These are phyloP conservation scores for Capronia coronata DNA, from an alignment of 2,329 filamentous ascomycete genomes.

Conservation along the genomic window DNA sequence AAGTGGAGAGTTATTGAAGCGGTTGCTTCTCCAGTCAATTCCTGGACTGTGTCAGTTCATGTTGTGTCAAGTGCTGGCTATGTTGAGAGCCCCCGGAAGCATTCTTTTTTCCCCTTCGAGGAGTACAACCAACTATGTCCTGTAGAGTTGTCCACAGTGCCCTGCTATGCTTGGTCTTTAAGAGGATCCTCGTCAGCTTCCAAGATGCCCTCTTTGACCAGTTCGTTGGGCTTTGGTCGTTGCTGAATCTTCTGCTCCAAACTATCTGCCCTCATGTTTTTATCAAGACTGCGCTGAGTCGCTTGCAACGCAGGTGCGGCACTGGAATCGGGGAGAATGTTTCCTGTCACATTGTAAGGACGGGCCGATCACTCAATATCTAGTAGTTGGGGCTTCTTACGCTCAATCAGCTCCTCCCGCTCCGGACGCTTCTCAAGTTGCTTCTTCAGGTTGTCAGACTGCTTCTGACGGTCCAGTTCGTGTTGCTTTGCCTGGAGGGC, in stretches of 20 bases:
- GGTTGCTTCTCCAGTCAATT: not conserved
- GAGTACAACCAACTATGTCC: not conserved
- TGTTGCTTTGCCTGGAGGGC: slow-evolving; percentile 56
- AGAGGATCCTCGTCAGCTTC: slow-evolving; percentile 53
- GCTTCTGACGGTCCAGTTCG: slow-evolving; percentile 59
- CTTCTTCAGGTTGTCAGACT: slow-evolving; percentile 58
- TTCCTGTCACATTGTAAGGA: slow-evolving; percentile 49
- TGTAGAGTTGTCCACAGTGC: not conserved
- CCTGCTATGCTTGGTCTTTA: slow-evolving; percentile 18
- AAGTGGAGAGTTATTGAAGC: slow-evolving; percentile 32
- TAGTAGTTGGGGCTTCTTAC: slow-evolving; percentile 46
- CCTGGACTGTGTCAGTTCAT: not conserved
- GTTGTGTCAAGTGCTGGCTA: slow-evolving; percentile 22
- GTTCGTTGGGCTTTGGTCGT: slow-evolving; percentile 66
- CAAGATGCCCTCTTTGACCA: slow-evolving; percentile 75
- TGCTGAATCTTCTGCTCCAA: slow-evolving; percentile 80
- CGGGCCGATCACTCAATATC: slow-evolving; percentile 6
- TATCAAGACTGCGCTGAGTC: slow-evolving; percentile 76
- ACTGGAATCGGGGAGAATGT: slow-evolving; percentile 74
- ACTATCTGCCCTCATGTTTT: slow-evolving; percentile 78
- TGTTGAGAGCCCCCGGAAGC: slow-evolving; percentile 26
- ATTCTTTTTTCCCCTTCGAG: slow-evolving; percentile 8
- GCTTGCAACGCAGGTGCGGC: slow-evolving; percentile 74
- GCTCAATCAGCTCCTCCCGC: slow-evolving; percentile 70
- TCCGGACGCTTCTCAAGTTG: slow-evolving; percentile 58